Conservation (phyloP, 1,139 yeast species). For the Protomyces gravidus region DNA sequence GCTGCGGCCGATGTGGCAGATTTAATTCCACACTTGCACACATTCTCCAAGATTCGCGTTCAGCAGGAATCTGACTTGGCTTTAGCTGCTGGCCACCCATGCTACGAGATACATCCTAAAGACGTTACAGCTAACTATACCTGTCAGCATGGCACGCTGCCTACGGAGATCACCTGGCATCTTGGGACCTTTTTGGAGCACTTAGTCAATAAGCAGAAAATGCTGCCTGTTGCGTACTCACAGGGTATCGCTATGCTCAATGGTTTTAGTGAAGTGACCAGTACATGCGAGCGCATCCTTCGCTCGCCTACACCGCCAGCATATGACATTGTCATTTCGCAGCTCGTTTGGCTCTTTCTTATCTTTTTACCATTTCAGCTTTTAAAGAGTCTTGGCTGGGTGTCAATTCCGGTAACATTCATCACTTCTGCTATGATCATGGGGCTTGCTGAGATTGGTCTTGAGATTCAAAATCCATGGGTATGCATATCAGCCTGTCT, state of each 20-base stretch:
- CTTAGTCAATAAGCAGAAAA: background rate
- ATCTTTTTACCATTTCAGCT: conserved; percentile 33
- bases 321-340: conserved; percentile 33
- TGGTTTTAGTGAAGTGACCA: background rate
- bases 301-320: conserved; percentile 33
- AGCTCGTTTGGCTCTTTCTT: conserved; percentile 34
- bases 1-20: conserved; percentile 31
- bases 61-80: background rate
- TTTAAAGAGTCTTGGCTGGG: conserved; percentile 30
- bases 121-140: background rate
- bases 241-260: background rate
- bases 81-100: background rate
- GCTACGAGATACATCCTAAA: background rate
- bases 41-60: conserved; percentile 11
- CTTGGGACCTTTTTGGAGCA: background rate
- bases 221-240: background rate
- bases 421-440: conserved; percentile 33
- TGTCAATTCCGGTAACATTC: conserved; percentile 33
- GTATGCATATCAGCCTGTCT: conserved; percentile 25
- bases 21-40: conserved; percentile 31
- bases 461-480: conserved; percentile 34
- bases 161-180: conserved; percentile 29
- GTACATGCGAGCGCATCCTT: conserved; percentile 30
- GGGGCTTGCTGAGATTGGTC: conserved; percentile 33
- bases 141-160: conserved; percentile 32